phyloP scores from a whole-genome alignment of 345 rosid species.

The Hypericum perforatum region DNA sequence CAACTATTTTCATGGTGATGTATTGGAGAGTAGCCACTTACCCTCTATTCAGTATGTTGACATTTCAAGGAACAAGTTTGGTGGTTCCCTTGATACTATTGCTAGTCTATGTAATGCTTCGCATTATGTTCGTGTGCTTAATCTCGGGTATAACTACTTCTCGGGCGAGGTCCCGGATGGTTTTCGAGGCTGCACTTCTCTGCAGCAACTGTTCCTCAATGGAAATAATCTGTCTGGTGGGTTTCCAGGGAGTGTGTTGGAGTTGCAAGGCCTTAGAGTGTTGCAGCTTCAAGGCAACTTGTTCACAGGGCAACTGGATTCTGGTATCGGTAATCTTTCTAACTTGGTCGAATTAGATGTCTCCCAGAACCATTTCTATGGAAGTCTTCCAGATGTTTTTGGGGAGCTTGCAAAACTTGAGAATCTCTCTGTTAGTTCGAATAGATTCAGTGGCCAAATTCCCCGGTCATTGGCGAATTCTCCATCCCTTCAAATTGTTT shows the following conservation, averaged over 20 bases:
- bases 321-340: conserved; percentile 15
- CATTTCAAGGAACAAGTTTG: conserved; percentile 17
- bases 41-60: conserved; percentile 15
- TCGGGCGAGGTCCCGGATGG: conserved; percentile 12
- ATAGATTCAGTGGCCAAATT: conserved; percentile 18
- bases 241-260: conserved; percentile 16
- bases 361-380: conserved; percentile 20
- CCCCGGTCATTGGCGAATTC: conserved; percentile 28
- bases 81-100: conserved; percentile 8
- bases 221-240: conserved; percentile 20
- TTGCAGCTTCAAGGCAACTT: conserved; percentile 20
- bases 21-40: conserved; percentile 4
- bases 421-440: conserved; percentile 16
- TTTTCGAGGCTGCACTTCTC: conserved; percentile 22
- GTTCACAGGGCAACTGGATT: conserved; percentile 15
- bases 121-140: conserved; percentile 10
- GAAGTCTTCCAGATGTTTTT: conserved; percentile 28
- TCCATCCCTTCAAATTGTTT: conserved; percentile 14
- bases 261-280: conserved; percentile 9
- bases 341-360: conserved; percentile 20
- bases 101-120: conserved; percentile 15
- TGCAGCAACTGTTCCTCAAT: conserved; percentile 17
- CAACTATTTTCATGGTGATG: conserved; percentile 14
- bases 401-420: conserved; percentile 14
- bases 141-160: conserved; percentile 16